Evolutionary conservation across 306 rosid genomes (phyloP), one percentile per base, ranked within the genome.

Genomic region (Cicer cuneatum): DNA sequence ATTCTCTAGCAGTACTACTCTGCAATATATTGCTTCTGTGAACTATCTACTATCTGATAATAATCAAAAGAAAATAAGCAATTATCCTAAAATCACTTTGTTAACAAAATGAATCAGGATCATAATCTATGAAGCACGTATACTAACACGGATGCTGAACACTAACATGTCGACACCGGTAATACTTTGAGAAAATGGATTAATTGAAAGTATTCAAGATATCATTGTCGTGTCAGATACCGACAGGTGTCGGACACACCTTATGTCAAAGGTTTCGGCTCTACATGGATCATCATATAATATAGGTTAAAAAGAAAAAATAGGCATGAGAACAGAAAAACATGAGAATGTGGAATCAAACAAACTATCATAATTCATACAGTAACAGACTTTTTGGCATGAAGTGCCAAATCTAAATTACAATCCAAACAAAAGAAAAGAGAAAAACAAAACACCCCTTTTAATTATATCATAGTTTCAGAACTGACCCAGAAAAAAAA

Each of bases 1-100:
- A 94, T 92, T 45, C 39, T 67, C 64, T 40, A 76, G 66, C 80
- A 16, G 49, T 40, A 65, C 48, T 37, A 21, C 63, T 48, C 57
- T 54, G 47, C 75, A 76, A 79, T 37, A 74, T 21, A 70, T 64
- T 41, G 48, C 48, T 56, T 11, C 7, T 33, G 7, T 64, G 72
- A 77, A 45, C 79, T 38, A 58, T 6, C 9, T 10, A 35, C 67
- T 76, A 53, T 40, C 72, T 60, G 47, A 10, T 10, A 29, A 72
- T 49, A 58, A 72, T 49, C 67, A 69, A 51, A 52, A 16, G 6
- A 57, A 79, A 47, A 40, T 63, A 75, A 63, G 39, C 18, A 58
- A 56, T 19, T 43, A 65, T 39, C 48, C 51, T 35, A 16, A 56
- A 45, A 3, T n/a, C 8, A 57, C 40, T 57, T 8, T 40, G 38